Percentiles rank a stretch among this genome's conserved stretches.
Conservation (phyloP, 2,329 filamentous ascomycete genomes). For the Lachnellula occidentalis region DNA sequence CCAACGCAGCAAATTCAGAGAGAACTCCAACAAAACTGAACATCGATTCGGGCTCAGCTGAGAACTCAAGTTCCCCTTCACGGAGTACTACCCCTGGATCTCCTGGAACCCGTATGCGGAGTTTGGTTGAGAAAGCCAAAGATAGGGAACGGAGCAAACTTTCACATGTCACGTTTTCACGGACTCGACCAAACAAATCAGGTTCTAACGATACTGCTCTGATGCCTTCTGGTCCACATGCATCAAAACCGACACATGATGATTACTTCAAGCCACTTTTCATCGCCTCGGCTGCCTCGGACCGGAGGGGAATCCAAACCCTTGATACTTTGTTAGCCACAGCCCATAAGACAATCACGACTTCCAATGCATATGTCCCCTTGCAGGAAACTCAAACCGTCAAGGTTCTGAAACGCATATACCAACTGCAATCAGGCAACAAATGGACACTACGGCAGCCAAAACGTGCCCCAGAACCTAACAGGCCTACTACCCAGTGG, state of each 20-base stretch:
- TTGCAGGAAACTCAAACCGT: slow-evolving; percentile 84
- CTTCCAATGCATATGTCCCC: slow-evolving; percentile 75
- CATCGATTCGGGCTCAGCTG: slow-evolving; percentile 17
- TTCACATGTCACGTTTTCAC: slow-evolving; percentile 74
- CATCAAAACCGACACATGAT: slow-evolving; percentile 34
- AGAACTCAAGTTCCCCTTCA: slow-evolving; percentile 22
- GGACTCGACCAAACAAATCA: slow-evolving; percentile 45
- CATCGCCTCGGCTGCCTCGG: slow-evolving; percentile 48
- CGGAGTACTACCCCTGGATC: slow-evolving; percentile 41
- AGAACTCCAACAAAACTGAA: slow-evolving; percentile 11
- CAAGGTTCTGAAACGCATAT: slow-evolving; percentile 78
- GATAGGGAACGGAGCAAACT: slow-evolving; percentile 59
- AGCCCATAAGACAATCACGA: slow-evolving; percentile 85
- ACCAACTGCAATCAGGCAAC: slow-evolving; percentile 83
- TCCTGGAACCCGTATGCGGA: slow-evolving; percentile 31
- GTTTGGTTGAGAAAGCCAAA: slow-evolving; percentile 35
- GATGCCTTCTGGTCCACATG: slow-evolving; percentile 7
- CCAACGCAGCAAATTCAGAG: slow-evolving; percentile 26
- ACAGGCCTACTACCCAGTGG: slow-evolving; percentile 71
- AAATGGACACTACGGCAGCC: slow-evolving; percentile 91
- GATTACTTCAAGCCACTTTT: slow-evolving; percentile 62
- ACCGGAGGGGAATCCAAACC: slow-evolving; percentile 58
- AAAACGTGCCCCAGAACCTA: slow-evolving; percentile 76
- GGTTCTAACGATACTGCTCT: slow-evolving; percentile 28
- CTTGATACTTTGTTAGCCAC: slow-evolving; percentile 70